phyloP scores from a whole-genome alignment of 148 eudicot genomes.

The Diospyros kaki region DNA sequence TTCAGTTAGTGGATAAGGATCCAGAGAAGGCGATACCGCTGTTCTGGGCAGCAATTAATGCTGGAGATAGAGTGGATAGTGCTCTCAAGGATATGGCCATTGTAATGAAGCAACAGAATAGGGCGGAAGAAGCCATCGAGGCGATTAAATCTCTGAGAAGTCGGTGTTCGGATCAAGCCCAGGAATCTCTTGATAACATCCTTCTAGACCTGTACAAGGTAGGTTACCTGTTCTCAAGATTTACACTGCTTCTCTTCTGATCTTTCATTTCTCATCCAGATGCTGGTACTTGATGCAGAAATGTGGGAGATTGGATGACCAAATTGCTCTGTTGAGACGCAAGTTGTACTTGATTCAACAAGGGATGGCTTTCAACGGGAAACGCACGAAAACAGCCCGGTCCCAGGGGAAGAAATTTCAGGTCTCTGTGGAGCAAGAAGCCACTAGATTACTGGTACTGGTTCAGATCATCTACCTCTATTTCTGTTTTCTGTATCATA shows the following conservation, averaged over 20 bases:
- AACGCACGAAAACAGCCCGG: conserved; percentile 83
- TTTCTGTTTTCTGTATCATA: not conserved
- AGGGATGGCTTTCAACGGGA: conserved; percentile 95
- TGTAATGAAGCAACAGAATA: conserved; percentile 94
- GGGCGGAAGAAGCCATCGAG: conserved; percentile 94
- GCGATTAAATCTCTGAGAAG: conserved; percentile 78
- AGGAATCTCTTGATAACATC: conserved; percentile 96
- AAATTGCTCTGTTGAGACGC: conserved; percentile 63
- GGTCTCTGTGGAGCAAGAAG: conserved; percentile 96
- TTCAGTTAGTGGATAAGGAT: conserved; percentile 92
- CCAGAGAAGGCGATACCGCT: conserved; percentile 93
- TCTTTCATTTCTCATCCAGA: not conserved
- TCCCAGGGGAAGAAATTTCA: conserved; percentile 98
- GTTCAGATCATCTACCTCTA: not conserved
- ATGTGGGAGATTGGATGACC: conserved; percentile 99
- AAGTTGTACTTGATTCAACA: conserved; percentile 85
- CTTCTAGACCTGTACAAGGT: conserved; percentile 94
- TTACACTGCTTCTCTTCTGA: not conserved
- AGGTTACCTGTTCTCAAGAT: not conserved
- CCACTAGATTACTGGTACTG: conserved; percentile 83
- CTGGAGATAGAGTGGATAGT: conserved; percentile 97
- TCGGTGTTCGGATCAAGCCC: conserved; percentile 93
- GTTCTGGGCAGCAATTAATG: conserved; percentile 98
- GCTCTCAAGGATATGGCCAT: conserved; percentile 98
- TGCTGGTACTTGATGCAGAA: conserved; percentile 33